These are phyloP conservation scores for Penicillium lividum DNA, from an alignment of 495 filamentous ascomycete species.

Conservation along the genomic window DNA sequence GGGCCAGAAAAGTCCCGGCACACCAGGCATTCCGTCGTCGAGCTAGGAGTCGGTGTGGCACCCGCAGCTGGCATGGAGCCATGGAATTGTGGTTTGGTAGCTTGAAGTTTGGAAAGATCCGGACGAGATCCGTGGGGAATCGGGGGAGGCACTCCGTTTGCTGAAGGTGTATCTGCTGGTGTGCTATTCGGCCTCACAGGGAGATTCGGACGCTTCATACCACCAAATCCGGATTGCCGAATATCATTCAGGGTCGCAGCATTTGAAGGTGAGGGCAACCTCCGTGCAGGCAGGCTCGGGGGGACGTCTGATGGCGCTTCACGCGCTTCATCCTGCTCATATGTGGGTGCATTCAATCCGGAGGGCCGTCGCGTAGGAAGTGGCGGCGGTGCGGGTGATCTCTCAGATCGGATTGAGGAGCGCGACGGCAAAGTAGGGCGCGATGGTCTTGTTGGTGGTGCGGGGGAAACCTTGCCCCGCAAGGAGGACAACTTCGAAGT, in stretches of 20 bases:
- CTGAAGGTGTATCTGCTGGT: slow-evolving; percentile 13
- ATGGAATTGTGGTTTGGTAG: slow-evolving; percentile 53
- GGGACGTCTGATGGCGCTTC: slow-evolving; percentile 11
- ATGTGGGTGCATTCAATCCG: slow-evolving; percentile 21
- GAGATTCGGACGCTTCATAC: slow-evolving; percentile 32
- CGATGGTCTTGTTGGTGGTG: slow-evolving; percentile 8
- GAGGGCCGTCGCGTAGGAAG: slow-evolving; percentile 37
- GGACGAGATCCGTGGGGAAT: slow-evolving; percentile 59
- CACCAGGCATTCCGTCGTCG: slow-evolving; percentile 60
- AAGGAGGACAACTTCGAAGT: slow-evolving; percentile 23
- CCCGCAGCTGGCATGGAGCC: slow-evolving; percentile 9
- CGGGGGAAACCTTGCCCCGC: slow-evolving; percentile 22
- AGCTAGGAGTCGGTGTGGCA: slow-evolving; percentile 10
- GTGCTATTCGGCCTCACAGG: slow-evolving; percentile 22
- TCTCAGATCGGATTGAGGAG: slow-evolving; percentile 7
- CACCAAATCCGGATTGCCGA: slow-evolving; percentile 40
- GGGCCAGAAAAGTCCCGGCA: slow-evolving; percentile 87
- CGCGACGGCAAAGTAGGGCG: slow-evolving; percentile 15
- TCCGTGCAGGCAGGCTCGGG: slow-evolving; percentile 25
- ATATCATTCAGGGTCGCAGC: slow-evolving; percentile 32
- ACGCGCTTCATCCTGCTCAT: slow-evolving; percentile 9
- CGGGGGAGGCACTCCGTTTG: slow-evolving; percentile 49
- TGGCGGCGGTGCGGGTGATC: slow-evolving; percentile 19
- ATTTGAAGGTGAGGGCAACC: slow-evolving; percentile 40
- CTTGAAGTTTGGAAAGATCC: slow-evolving; percentile 54